Evolutionary conservation across 345 rosid species (phyloP).

Genomic region (Ailanthus altissimus): DNA sequence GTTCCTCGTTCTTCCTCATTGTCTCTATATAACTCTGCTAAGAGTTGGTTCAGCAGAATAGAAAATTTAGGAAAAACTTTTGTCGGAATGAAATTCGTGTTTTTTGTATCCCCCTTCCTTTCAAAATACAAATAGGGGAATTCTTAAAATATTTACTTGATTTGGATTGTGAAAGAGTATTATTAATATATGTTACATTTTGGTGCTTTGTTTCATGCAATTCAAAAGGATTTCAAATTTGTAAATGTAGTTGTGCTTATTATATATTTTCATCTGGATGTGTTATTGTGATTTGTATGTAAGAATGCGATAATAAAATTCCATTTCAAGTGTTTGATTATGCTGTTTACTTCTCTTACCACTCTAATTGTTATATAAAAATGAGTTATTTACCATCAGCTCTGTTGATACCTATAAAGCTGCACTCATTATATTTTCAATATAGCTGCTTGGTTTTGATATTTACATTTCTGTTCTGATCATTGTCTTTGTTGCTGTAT

Average conservation of each 20-base stretch:
- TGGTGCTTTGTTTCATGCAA: conserved; percentile 3
- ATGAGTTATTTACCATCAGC: background rate
- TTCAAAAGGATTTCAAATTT: background rate
- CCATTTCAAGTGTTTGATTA: background rate
- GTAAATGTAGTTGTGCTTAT: background rate
- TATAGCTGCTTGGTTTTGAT: background rate
- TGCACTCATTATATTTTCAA: background rate
- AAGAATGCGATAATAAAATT: background rate
- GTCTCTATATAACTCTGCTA: no score
- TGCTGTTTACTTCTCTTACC: background rate
- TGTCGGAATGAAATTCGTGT: no score
- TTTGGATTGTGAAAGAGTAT: no score
- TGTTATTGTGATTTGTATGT: background rate
- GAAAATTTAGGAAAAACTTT: no score
- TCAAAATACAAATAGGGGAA: no score
- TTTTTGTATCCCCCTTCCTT: no score
- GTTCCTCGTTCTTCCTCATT: no score
- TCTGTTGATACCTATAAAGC: background rate
- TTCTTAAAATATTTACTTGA: no score
- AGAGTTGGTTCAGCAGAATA: no score
- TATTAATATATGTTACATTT: no score
- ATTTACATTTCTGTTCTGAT: conserved; percentile 13
- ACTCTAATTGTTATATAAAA: background rate
- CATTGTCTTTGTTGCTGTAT: background rate
- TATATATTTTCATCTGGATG: background rate